These are phyloP conservation scores for Solanum pennellii DNA, from an alignment of 257 asterid genomes.

Conservation along the genomic window DNA sequence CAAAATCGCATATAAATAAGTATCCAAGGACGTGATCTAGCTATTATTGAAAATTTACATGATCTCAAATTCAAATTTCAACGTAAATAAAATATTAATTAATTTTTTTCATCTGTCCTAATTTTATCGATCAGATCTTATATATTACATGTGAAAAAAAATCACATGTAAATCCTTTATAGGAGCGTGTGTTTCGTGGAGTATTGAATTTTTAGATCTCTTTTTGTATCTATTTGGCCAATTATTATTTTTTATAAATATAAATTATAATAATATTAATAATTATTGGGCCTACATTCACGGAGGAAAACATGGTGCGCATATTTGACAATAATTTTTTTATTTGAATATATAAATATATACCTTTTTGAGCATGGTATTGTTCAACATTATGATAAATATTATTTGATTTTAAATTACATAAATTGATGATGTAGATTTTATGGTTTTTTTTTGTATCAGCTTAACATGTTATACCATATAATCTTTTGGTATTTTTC, in stretches of 20 bases:
- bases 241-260: neutral
- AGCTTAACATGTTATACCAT: neutral
- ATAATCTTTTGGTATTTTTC: no score
- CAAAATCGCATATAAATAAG: neutral
- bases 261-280: neutral
- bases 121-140: rapidly evolving
- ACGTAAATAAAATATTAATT: neutral
- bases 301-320: neutral
- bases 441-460: neutral
- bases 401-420: neutral
- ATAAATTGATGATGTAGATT: neutral
- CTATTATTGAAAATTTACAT: rapidly evolving
- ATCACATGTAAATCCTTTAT: neutral
- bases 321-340: neutral
- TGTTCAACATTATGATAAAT: neutral
- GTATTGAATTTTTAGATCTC: neutral
- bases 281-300: neutral
- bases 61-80: rapidly evolving
- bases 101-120: neutral
- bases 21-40: neutral
- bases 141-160: neutral
- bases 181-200: neutral
- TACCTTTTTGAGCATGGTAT: neutral
- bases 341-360: neutral
- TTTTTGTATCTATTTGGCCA: neutral